A percentile compares a stretch with the other conserved stretches of the same genome.
Evolutionary conservation across 495 filamentous ascomycete species (phyloP).

Genomic region (Penicillium arizonense): DNA sequence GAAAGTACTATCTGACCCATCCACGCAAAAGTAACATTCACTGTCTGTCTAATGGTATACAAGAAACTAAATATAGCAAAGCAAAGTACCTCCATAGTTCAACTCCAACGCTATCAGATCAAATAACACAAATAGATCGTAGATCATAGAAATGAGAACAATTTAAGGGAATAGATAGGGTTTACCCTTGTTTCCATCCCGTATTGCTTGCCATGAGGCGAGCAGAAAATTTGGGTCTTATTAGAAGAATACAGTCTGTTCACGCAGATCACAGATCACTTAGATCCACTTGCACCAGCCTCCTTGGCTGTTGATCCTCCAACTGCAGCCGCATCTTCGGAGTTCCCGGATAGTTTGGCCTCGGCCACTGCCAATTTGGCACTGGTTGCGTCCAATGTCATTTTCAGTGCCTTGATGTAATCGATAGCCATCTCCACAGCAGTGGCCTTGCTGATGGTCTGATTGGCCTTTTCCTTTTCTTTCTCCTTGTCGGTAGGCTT

Average conservation of each 20-base stretch:
- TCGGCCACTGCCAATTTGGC: slow-evolving; percentile 64
- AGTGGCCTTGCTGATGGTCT: slow-evolving; percentile 85
- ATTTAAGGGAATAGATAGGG: not conserved
- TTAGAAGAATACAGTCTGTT: not conserved
- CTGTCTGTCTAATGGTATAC: too few relatives aligned
- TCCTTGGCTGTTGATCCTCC: not conserved
- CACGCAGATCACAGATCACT: not conserved
- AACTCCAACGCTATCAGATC: slow-evolving; percentile 19
- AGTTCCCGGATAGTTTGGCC: slow-evolving; percentile 22
- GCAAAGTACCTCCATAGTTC: not conserved
- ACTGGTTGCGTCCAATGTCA: slow-evolving; percentile 67
- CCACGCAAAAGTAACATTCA: too few relatives aligned
- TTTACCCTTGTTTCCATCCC: not conserved
- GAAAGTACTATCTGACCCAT: too few relatives aligned
- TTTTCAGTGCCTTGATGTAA: slow-evolving; percentile 84
- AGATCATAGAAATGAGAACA: slow-evolving; percentile 7
- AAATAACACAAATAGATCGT: not conserved
- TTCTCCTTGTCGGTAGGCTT: slow-evolving; percentile 44
- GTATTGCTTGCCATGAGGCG: not conserved
- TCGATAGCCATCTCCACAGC: slow-evolving; percentile 95
- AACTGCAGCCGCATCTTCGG: not conserved
- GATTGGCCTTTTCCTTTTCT: slow-evolving; percentile 43
- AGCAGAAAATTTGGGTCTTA: not conserved
- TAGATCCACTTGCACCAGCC: not conserved
- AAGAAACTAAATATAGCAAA: not conserved